Evolutionary conservation across 345 rosid genomes (phyloP), one percentile per base, ranked within the genome.

Genomic region (sweet orange (Citrus sinensis)): DNA sequence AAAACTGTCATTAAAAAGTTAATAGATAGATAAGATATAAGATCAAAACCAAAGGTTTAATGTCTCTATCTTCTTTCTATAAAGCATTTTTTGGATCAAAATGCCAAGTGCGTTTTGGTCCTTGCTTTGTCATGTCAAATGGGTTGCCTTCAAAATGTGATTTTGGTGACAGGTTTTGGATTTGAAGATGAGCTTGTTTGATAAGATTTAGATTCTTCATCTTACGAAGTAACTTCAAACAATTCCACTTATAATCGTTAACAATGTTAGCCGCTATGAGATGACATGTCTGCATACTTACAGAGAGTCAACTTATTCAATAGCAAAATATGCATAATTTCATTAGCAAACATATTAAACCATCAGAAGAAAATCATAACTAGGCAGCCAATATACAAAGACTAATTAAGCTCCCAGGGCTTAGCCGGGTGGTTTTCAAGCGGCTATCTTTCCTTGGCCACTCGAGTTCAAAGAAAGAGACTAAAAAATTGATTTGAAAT

Each of bases 61-160:
- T 7, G 4, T 1, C 6, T 6, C 67, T 35, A 17, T 58, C n/a
- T 24, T 56, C 25, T 27, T 51, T 73, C 62, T 54, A 54, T 34
- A n/a, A 51, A 51, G 5, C 64, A 25, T 5, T 9, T 46, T 73
- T 29, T 42, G 66, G 59, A 3, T 75, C 71, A n/a, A 76, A 55
- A 7, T 37, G 10, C 27, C 37, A 56, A 37, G 22, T 37, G 22
- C n/a, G 73, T 56, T 76, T 67, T 13, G 55, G 10, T 76, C 39
- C 64, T 76, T 56, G n/a, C 19, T 19, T 54, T 32, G 79, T 76
- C 67, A 66, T 2, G 32, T 6, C 71, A 20, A 51, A 34, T 76
- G 79, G 79, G 39, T 76, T 55, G 1, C 35, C 56, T 54, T 68
- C 79, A 56, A 67, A 37, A 35, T 76, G 5, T 37, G 20, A 37